These are phyloP conservation scores for Alternaria gaisen DNA, from an alignment of 2,329 filamentous ascomycete genomes.

Conservation along the genomic window DNA sequence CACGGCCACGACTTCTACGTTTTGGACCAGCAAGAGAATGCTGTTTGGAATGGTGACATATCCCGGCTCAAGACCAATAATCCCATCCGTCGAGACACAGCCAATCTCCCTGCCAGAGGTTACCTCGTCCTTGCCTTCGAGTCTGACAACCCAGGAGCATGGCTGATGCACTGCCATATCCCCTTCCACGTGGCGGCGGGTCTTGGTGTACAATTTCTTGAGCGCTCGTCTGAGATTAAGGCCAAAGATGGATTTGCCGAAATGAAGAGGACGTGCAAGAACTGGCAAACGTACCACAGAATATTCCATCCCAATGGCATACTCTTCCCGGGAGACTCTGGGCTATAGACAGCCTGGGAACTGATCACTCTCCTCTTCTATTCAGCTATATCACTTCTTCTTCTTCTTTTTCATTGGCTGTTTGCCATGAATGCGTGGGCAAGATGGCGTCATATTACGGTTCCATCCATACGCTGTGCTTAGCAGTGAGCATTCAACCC, in stretches of 20 bases:
- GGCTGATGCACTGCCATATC: conserved; percentile 53
- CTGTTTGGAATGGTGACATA: conserved; percentile 43
- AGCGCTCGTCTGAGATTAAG: conserved; percentile 47
- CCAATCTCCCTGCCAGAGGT: conserved; percentile 43
- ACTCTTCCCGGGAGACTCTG: conserved; percentile 27
- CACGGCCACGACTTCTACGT: conserved; percentile 57
- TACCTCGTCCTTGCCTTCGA: conserved; percentile 50
- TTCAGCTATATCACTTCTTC: not conserved
- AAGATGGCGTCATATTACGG: not conserved
- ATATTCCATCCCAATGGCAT: conserved; percentile 21
- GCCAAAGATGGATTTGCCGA: conserved; percentile 24
- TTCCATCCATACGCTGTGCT: not conserved
- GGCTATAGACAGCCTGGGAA: conserved; percentile 1
- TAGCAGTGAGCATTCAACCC: not conserved
- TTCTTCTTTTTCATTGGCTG: not conserved
- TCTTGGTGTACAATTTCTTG: conserved; percentile 64
- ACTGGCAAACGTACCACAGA: conserved; percentile 29
- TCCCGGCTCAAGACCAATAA: conserved; percentile 43
- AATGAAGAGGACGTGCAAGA: conserved; percentile 38
- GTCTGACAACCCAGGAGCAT: conserved; percentile 50
- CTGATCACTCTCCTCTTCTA: not conserved
- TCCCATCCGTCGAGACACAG: conserved; percentile 49
- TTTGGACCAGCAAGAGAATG: conserved; percentile 35
- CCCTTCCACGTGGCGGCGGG: conserved; percentile 48
- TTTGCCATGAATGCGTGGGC: not conserved